phyloP scores from a whole-genome alignment of 129 eudicot genomes.

The Chrysanthemum seticuspe region DNA sequence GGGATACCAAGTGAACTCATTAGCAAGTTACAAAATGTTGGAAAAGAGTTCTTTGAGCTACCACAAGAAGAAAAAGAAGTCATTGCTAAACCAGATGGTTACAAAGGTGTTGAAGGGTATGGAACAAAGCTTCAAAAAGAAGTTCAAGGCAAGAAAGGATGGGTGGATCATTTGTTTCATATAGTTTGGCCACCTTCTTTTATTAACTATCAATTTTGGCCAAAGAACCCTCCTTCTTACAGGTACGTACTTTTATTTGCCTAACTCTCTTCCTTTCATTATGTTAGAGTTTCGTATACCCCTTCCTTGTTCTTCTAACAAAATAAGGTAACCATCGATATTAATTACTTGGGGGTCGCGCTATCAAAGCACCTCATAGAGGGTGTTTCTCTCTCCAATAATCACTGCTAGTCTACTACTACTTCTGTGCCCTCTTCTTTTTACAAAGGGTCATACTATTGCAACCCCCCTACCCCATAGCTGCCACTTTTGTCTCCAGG shows the following conservation, averaged over 20 bases:
- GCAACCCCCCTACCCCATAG: no score
- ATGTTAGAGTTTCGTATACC: no score
- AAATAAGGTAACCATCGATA: no score
- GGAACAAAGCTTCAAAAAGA: slow-evolving; percentile 72
- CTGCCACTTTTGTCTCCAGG: no score
- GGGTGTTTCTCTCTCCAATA: slow-evolving; percentile 25
- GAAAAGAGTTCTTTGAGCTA: slow-evolving; percentile 69
- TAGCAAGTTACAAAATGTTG: slow-evolving; percentile 45
- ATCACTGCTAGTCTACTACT: slow-evolving; percentile 44
- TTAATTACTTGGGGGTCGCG: no score
- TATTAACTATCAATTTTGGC: slow-evolving; percentile 68
- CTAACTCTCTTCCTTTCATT: background rate
- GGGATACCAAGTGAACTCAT: slow-evolving; percentile 59
- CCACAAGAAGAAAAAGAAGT: slow-evolving; percentile 68
- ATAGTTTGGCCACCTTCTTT: slow-evolving; percentile 75
- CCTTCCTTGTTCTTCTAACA: no score
- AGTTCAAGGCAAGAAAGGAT: slow-evolving; percentile 61
- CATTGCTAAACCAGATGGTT: slow-evolving; percentile 46
- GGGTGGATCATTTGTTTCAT: slow-evolving; percentile 93
- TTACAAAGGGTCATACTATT: no score
- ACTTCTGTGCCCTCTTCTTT: slow-evolving; percentile 42
- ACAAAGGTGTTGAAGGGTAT: slow-evolving; percentile 69
- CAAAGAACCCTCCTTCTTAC: slow-evolving; percentile 75
- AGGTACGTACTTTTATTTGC: slow-evolving; percentile 39
- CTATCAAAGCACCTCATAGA: no score